Conservation (phyloP, 805 yeast species). For the Candida tammaniensis region DNA sequence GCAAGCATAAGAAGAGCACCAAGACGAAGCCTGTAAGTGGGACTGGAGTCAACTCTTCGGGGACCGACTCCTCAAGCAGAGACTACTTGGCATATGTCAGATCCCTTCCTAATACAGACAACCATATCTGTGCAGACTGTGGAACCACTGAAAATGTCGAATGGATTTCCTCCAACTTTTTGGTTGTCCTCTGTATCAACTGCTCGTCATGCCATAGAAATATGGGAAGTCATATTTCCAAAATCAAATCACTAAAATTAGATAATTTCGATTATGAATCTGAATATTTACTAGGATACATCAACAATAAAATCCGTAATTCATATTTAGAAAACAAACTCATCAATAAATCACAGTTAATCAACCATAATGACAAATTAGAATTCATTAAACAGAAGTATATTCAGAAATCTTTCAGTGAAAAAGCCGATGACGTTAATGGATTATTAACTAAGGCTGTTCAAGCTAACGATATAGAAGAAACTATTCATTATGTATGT, state of each 20-base stretch:
- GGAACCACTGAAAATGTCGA: slow-evolving; percentile 63
- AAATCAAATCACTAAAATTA: slow-evolving; percentile 71
- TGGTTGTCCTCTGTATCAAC: slow-evolving; percentile 73
- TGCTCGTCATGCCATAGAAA: slow-evolving; percentile 90
- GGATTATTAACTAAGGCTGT: slow-evolving; percentile 50
- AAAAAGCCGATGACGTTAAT: slow-evolving; percentile 19
- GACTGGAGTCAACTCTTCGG: slow-evolving; percentile 19
- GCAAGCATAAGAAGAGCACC: background rate
- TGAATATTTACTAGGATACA: slow-evolving; percentile 47
- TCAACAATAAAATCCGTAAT: slow-evolving; percentile 57
- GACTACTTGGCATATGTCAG: slow-evolving; percentile 39
- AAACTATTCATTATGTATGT: slow-evolving; percentile 42
- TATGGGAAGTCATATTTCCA: slow-evolving; percentile 78
- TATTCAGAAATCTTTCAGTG: slow-evolving; percentile 46
- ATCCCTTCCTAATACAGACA: slow-evolving; percentile 46
- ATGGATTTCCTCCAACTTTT: slow-evolving; percentile 79
- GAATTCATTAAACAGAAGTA: slow-evolving; percentile 69
- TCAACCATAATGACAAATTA: slow-evolving; percentile 47
- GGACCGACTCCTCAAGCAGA: slow-evolving; percentile 19
- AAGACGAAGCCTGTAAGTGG: slow-evolving; percentile 1
- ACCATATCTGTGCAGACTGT: slow-evolving; percentile 77
- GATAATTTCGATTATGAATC: slow-evolving; percentile 68
- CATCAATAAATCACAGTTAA: slow-evolving; percentile 6
- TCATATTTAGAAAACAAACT: slow-evolving; percentile 51
- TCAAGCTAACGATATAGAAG: slow-evolving; percentile 45